Evolutionary conservation across 768 basidiomycete species (phyloP), one percentile per base, ranked within the genome.

Genomic region (Psilocybe sp.): DNA sequence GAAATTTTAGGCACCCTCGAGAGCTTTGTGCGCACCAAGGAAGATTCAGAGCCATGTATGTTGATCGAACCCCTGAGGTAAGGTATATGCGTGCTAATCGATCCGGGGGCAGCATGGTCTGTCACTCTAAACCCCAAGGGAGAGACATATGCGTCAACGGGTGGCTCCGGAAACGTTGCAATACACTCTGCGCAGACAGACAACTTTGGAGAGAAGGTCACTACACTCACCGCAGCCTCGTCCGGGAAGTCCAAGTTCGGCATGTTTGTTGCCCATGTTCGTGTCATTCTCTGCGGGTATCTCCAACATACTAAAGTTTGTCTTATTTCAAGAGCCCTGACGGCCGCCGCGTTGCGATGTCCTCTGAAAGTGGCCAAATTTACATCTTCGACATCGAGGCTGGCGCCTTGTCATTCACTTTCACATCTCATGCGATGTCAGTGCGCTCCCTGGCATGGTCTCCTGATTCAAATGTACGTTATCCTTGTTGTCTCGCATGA

Each of bases 371-470:
- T 1, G 94, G 94, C n/a, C 87, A 92, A 59, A 86, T 96, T 47
- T 90, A 81, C 65, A 73, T 98, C 39, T 87, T 94, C 54, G 93
- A 96, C 64, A 64, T 88, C 35, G 86, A 89, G 62, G 77, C 87
- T 2, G 74, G 72, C 51, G 67, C 83, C 6, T 69, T 96, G 39
- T 68, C 77, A 0, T 74, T 81, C 3, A 89, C 87, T 2, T 95
- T 85, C 67, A 83, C 85, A 4, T 90, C 91, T 2, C 94, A 98
- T 65, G 92, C 91, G 9, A 92, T 93, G 85, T 79, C 85, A 40
- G 91, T 94, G 7, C 85, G 94, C 34, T 86, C 89, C 0, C 66
- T 97, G 3, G 80, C 89, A 7, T 98, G 94, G 94, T 93, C 92
- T 9, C 78, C 82, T 44, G 94, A 97, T 64, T 88, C 87, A 1